Conservation (phyloP, 1,284 basidiomycete species). For the Ceratobasidium sp. region DNA sequence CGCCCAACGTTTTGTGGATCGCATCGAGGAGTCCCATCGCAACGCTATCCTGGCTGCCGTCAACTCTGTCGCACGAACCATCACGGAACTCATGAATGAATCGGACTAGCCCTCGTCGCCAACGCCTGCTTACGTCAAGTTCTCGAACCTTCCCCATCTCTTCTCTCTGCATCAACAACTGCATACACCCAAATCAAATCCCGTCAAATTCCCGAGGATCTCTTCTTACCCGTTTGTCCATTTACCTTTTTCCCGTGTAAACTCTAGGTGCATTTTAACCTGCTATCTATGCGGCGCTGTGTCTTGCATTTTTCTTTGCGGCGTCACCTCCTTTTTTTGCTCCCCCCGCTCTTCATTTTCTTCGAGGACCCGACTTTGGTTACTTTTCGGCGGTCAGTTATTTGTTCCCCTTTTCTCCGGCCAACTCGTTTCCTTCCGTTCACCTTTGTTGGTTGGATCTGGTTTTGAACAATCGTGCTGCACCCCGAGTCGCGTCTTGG, state of each 20-base stretch:
- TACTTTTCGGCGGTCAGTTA: slow-evolving; percentile 8
- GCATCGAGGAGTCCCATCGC: slow-evolving; percentile 44
- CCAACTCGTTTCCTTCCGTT: neutral
- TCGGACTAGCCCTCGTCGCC: slow-evolving; percentile 19
- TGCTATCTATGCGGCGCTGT: slow-evolving; percentile 6
- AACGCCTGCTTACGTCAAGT: slow-evolving; percentile 10
- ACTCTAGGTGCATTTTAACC: slow-evolving; percentile 13
- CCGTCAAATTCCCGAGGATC: neutral
- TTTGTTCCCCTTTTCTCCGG: slow-evolving; percentile 6
- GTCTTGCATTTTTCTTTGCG: slow-evolving; percentile 2
- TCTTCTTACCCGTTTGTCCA: slow-evolving; percentile 20
- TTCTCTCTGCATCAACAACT: slow-evolving; percentile 18
- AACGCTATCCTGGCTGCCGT: slow-evolving; percentile 41
- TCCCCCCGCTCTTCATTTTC: neutral
- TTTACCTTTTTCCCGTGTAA: slow-evolving; percentile 14
- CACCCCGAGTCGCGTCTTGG: slow-evolving; percentile 1
- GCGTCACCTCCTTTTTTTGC: slow-evolving; percentile 13
- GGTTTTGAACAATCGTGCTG: slow-evolving; percentile 19
- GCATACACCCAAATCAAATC: slow-evolving; percentile 15
- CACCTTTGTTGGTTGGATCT: neutral
- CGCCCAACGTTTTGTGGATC: slow-evolving; percentile 35
- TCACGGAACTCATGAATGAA: slow-evolving; percentile 39
- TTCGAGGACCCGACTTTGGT: slow-evolving; percentile 9
- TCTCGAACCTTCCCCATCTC: slow-evolving; percentile 18
- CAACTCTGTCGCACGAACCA: slow-evolving; percentile 42